Conservation (phyloP, 129 eudicot species). For the Ambrosia artemisiifolia region DNA sequence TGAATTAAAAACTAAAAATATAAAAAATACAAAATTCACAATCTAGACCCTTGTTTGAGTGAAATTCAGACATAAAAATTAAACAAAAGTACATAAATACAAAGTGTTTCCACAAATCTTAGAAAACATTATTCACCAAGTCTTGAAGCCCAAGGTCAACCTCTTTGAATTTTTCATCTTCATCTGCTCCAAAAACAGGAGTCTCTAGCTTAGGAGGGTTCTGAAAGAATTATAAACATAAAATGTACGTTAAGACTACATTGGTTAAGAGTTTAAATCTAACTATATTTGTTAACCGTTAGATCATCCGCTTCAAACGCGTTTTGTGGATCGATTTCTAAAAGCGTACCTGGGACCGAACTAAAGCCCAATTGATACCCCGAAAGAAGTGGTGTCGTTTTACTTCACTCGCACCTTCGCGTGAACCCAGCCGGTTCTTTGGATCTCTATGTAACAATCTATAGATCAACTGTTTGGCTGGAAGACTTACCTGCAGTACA, state of each 20-base stretch:
- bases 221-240: constrained; percentile 39
- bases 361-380: constrained; percentile 90
- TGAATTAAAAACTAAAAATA: background rate
- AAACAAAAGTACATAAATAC: background rate
- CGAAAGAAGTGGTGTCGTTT: constrained; percentile 89
- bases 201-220: constrained; percentile 77
- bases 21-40: constrained; percentile 10
- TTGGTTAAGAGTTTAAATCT: background rate
- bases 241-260: background rate
- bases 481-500: constrained; percentile 71
- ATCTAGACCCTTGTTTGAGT: constrained; percentile 7
- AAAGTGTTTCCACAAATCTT: constrained; percentile 22
- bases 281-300: background rate
- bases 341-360: constrained; percentile 75
- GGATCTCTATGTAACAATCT: constrained; percentile 93
- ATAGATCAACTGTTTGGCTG: constrained; percentile 75
- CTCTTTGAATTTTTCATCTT: constrained; percentile 51
- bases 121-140: constrained; percentile 81
- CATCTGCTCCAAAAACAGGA: constrained; percentile 50
- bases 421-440: constrained; percentile 78
- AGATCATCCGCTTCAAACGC: background rate
- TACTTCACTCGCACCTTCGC: constrained; percentile 90
- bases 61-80: background rate
- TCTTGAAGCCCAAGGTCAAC: constrained; percentile 76
- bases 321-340: background rate